These are phyloP conservation scores for Neonothopanus nambi DNA, from an alignment of 1,284 basidiomycete species.

Conservation along the genomic window DNA sequence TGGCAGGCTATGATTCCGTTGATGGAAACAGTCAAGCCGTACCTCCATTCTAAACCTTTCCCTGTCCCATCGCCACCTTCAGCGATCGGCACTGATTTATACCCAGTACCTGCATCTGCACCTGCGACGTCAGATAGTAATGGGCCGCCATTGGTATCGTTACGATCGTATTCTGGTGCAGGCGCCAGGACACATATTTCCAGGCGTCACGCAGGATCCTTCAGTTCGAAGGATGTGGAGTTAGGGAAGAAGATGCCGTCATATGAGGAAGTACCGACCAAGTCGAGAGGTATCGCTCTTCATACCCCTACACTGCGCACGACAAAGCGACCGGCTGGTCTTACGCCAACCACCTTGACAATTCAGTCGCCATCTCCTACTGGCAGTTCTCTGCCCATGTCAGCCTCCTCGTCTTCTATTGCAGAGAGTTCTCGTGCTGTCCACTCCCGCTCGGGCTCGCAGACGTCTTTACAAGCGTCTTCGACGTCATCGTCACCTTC, in stretches of 20 bases:
- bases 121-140: conserved; percentile 16
- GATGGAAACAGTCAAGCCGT: conserved; percentile 68
- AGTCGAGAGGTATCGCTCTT: conserved; percentile 34
- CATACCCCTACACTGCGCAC: conserved; percentile 47
- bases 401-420: conserved; percentile 18
- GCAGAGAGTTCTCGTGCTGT: conserved; percentile 18
- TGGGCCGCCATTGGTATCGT: conserved; percentile 22
- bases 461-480: conserved; percentile 49
- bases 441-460: conserved; percentile 62
- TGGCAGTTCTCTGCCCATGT: conserved; percentile 8
- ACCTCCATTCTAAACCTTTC: conserved; percentile 48
- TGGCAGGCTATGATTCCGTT: conserved; percentile 84
- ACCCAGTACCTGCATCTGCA: conserved; percentile 23
- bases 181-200: conserved; percentile 49
- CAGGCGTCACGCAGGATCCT: conserved; percentile 90
- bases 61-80: conserved; percentile 27
- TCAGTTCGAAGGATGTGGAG: conserved; percentile 89
- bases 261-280: conserved; percentile 42
- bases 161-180: conserved; percentile 24
- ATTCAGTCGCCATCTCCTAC: conserved; percentile 21
- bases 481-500: conserved; percentile 43
- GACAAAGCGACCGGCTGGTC: conserved; percentile 40
- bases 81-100: conserved; percentile 19
- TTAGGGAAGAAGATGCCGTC: conserved; percentile 81
- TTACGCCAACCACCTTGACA: conserved; percentile 21